Percentiles rank a stretch among this genome's conserved stretches.
phyloP scores from a whole-genome alignment of 2,329 filamentous ascomycete genomes.

The Epichloe uncinata region DNA sequence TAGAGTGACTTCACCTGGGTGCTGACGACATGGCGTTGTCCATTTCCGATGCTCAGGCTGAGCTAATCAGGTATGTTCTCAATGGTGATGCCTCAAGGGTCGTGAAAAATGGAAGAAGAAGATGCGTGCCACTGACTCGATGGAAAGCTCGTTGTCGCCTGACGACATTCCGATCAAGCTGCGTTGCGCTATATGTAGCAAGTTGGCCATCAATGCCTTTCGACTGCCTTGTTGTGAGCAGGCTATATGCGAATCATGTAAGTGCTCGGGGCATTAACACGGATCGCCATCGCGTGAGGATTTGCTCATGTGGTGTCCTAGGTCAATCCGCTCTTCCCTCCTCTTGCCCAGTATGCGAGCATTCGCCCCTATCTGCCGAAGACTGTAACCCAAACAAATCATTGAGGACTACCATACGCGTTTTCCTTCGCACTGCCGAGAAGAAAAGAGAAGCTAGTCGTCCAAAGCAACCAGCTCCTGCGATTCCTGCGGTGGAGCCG shows the following conservation, averaged over 20 bases:
- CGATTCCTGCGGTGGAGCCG: conserved; percentile 28
- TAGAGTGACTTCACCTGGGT: conserved; percentile 6
- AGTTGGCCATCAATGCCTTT: conserved; percentile 79
- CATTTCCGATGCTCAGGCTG: conserved; percentile 37
- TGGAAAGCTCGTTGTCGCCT: conserved; percentile 55
- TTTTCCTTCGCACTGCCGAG: conserved; percentile 81
- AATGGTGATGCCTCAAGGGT: not conserved
- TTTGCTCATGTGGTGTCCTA: conserved; percentile 21
- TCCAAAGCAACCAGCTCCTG: conserved; percentile 32
- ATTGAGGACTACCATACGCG: conserved; percentile 81
- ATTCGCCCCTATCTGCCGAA: conserved; percentile 72
- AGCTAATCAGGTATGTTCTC: conserved; percentile 41
- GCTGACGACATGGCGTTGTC: conserved; percentile 22
- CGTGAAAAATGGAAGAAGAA: not conserved
- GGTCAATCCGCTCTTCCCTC: conserved; percentile 64
- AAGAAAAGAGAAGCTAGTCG: conserved; percentile 67
- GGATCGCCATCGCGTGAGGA: not conserved
- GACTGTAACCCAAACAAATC: conserved; percentile 84
- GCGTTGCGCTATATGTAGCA: conserved; percentile 86
- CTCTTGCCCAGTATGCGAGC: conserved; percentile 85
- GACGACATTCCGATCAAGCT: conserved; percentile 94
- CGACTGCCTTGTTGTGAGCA: conserved; percentile 92
- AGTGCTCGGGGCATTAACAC: conserved; percentile 2
- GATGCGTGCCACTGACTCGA: conserved; percentile 7
- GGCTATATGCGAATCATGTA: conserved; percentile 82